Percentiles rank a stretch among this genome's conserved stretches.
Conservation (phyloP, 805 yeast genomes). For the Wickerhamomyces hampshirensis region DNA sequence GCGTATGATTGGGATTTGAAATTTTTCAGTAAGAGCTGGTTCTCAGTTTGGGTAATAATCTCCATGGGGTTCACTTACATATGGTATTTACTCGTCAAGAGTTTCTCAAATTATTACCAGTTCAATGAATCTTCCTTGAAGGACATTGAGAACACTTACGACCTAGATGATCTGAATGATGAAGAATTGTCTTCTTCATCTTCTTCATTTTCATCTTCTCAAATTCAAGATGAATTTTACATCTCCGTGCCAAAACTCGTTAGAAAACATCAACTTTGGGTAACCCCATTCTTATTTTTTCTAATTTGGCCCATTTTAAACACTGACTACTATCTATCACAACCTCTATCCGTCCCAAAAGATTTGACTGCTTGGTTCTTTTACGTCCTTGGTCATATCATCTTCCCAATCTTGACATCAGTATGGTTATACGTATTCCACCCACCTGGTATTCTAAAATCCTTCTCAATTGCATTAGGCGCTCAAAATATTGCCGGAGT, state of each 20-base stretch:
- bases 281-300: constrained; percentile 34
- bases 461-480: constrained; percentile 53
- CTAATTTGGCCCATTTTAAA: constrained; percentile 47
- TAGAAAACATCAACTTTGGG: constrained; percentile 11
- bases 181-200: neutral
- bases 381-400: constrained; percentile 57
- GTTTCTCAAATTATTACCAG: constrained; percentile 1
- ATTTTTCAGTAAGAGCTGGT: constrained; percentile 28
- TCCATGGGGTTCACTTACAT: constrained; percentile 5
- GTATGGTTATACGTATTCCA: constrained; percentile 63
- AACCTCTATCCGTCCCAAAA: constrained; percentile 37
- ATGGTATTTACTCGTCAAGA: neutral
- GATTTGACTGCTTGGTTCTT: constrained; percentile 59
- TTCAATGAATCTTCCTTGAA: constrained; percentile 1
- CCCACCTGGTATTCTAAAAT: constrained; percentile 54
- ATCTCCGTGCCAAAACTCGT: constrained; percentile 11
- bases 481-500: constrained; percentile 57
- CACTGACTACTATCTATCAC: constrained; percentile 36
- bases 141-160: neutral
- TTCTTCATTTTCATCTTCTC: constrained; percentile 1
- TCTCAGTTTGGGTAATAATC: constrained; percentile 16
- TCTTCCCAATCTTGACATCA: constrained; percentile 57
- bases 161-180: neutral
- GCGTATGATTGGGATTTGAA: constrained; percentile 39
- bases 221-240: constrained; percentile 2